Evolutionary conservation across 2,329 filamentous ascomycete genomes (phyloP), one percentile per base, ranked within the genome.

Genomic region (Fusarium pseudonygamai): DNA sequence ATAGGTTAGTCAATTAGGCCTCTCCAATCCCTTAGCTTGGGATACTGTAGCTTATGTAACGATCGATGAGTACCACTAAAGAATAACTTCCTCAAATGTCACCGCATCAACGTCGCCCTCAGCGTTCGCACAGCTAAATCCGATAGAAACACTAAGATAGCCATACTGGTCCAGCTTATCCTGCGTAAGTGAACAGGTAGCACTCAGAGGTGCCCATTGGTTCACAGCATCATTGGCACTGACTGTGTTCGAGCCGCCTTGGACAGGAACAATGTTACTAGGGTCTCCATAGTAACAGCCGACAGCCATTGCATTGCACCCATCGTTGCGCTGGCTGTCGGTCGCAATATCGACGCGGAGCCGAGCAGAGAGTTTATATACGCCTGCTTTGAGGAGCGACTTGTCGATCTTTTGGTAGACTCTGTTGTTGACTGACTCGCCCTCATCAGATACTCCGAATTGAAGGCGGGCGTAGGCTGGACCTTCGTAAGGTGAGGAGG

Each of bases 191-290:
- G 34, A 39, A 9, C 50, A 53, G 0, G 1, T 13, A 18, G 3
- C 4, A 18, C 5, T 6, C 2, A 53, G 10, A 12, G 34, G 14
- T 3, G 14, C 0, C 50, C 50, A 39, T 39, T 22, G 18, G 0
- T 11, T 7, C 5, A 4, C 12, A 26, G 18, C n/a, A 9, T 1
- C 18, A 1, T 28, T 4, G 7, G 49, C 49, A 3, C 8, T 8
- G 24, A 16, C 32, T 22, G 32, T 22, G 3, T 16, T 20, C 2
- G 18, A 6, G 10, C 24, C 15, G 3, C 34, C 34, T 5, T 5
- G 11, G 24, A 53, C 50, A 4, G 2, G 7, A 5, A 7, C 7
- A 4, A 39, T 6, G 6, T 16, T 28, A 7, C 2, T 28, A 0
- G 50, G 50, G 4, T 53, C 14, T 20, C 34, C 24, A 4, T 53